These are phyloP conservation scores for Patellifolia procumbens DNA, from an alignment of 179 eudicot genomes.

Conservation along the genomic window DNA sequence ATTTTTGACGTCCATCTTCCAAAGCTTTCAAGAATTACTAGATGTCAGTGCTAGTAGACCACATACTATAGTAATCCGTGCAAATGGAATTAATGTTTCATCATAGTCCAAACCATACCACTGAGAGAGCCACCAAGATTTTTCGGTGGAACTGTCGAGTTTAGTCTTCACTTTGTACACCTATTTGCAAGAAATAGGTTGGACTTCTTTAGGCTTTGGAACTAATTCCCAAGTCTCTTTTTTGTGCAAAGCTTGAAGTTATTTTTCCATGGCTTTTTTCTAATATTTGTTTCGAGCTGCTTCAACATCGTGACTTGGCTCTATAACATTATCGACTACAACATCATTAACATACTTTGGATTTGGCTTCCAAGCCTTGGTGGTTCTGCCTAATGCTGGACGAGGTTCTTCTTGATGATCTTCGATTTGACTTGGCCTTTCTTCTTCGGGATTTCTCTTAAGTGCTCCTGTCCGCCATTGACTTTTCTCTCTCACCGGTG, in stretches of 20 bases:
- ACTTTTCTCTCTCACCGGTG: background rate
- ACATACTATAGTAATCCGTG: slow-evolving; percentile 6
- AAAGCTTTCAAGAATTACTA: slow-evolving; percentile 7
- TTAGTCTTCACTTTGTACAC: slow-evolving; percentile 31
- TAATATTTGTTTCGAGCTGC: too few species aligned
- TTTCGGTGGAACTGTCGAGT: slow-evolving; percentile 22
- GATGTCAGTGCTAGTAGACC: background rate
- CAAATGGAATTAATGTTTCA: slow-evolving; percentile 21
- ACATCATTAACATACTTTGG: too few species aligned
- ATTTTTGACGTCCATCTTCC: slow-evolving; percentile 24
- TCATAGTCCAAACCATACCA: background rate
- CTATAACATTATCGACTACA: too few species aligned
- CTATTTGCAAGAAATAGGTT: too few species aligned
- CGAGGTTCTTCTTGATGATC: too few species aligned
- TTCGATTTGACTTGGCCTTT: too few species aligned
- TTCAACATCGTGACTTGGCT: too few species aligned
- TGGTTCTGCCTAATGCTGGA: background rate
- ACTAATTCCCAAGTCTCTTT: slow-evolving; percentile 7
- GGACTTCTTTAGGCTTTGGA: slow-evolving; percentile 3
- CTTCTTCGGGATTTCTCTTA: background rate
- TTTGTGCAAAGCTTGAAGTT: background rate
- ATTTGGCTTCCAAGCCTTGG: too few species aligned
- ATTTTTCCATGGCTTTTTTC: background rate
- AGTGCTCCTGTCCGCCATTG: background rate
- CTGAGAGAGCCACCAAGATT: background rate